These are phyloP conservation scores for Mrakia gelida DNA, from an alignment of 768 basidiomycete genomes.

Conservation along the genomic window DNA sequence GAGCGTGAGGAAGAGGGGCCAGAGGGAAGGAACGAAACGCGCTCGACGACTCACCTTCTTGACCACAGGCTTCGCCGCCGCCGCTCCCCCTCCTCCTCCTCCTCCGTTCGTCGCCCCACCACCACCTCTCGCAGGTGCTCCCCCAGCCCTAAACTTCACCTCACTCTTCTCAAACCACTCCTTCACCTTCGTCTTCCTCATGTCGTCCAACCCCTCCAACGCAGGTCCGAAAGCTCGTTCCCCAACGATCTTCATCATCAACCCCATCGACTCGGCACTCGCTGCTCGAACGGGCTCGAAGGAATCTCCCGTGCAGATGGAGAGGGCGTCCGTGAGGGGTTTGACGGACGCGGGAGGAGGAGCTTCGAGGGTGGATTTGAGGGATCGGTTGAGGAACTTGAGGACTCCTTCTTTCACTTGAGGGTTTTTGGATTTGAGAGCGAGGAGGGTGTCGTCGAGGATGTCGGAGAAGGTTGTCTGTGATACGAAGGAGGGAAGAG, in stretches of 20 bases:
- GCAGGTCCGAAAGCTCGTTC: constrained; percentile 83
- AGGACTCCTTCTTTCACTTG: constrained; percentile 91
- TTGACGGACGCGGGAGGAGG: constrained; percentile 74
- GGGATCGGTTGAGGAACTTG: constrained; percentile 75
- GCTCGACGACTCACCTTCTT: constrained; percentile 25
- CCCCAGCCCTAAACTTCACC: constrained; percentile 78
- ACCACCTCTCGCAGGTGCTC: constrained; percentile 43
- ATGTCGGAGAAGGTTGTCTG: constrained; percentile 77
- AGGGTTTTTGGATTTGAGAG: constrained; percentile 85
- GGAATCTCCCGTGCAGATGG: constrained; percentile 74
- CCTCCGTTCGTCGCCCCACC: constrained; percentile 29
- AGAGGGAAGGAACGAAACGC: too few relatives aligned
- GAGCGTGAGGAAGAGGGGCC: neutral
- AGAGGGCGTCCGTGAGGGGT: constrained; percentile 69
- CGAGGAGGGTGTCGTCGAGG: constrained; percentile 70
- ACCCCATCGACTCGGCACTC: constrained; percentile 82
- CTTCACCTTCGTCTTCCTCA: constrained; percentile 85
- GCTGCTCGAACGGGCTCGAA: constrained; percentile 83
- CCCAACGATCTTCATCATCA: constrained; percentile 93
- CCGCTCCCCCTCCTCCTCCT: constrained; percentile 38
- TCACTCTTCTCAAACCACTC: constrained; percentile 87
- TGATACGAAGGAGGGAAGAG: neutral
- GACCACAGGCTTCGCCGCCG: constrained; percentile 42
- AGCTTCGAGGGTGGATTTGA: constrained; percentile 64
- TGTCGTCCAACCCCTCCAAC: constrained; percentile 77